Percentiles rank a stretch among this genome's conserved stretches.
Conservation (phyloP, 805 yeast genomes). For the Zygosaccharomyces bisporus region DNA sequence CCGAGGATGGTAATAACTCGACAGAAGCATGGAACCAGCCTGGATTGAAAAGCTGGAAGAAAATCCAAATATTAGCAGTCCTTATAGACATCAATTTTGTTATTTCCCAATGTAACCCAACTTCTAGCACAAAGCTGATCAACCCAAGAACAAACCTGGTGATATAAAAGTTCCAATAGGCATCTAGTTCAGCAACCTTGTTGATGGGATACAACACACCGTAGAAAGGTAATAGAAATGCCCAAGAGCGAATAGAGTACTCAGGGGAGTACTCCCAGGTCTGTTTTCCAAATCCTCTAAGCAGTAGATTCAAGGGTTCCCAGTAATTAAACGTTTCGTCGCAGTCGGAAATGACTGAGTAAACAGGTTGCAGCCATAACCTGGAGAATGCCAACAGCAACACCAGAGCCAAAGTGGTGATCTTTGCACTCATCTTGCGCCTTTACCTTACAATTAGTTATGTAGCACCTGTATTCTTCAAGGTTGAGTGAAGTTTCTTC, state of each 20-base stretch:
- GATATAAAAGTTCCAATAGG: constrained; percentile 25
- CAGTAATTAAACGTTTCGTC: constrained; percentile 92
- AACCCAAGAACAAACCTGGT: constrained; percentile 28
- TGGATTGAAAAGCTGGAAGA: constrained; percentile 60
- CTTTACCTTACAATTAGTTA: neutral
- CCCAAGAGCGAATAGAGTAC: constrained; percentile 83
- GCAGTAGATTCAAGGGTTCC: constrained; percentile 81
- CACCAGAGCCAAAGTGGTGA: constrained; percentile 16
- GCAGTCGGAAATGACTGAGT: constrained; percentile 75
- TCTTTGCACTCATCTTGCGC: constrained; percentile 7
- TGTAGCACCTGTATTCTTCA: neutral
- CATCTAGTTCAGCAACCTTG: constrained; percentile 30
- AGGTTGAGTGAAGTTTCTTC: neutral
- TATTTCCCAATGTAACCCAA: constrained; percentile 32
- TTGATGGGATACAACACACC: constrained; percentile 26
- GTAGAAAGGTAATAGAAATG: constrained; percentile 54
- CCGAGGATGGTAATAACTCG: constrained; percentile 78
- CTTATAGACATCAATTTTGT: constrained; percentile 20
- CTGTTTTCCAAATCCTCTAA: constrained; percentile 83
- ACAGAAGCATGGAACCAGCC: constrained; percentile 90
- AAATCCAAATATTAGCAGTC: constrained; percentile 56
- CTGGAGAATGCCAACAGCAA: constrained; percentile 29
- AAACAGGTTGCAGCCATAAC: constrained; percentile 42
- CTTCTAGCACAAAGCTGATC: constrained; percentile 42
- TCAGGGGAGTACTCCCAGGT: constrained; percentile 97